Evolutionary conservation across 192 early-diverging fungal species (phyloP).

Genomic region (Gigaspora rosea): DNA sequence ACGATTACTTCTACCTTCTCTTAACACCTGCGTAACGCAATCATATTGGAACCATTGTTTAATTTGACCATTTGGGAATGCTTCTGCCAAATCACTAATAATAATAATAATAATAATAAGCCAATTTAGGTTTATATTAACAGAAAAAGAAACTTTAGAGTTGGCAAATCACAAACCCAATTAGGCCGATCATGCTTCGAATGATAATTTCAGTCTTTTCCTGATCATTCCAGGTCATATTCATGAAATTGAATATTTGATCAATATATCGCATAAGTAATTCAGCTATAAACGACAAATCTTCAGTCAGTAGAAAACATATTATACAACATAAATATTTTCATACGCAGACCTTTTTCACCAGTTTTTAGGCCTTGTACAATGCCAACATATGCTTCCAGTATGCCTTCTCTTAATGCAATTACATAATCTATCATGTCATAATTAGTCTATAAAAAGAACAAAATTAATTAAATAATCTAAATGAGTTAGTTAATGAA

Average conservation of each 20-base stretch:
- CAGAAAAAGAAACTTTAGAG: not conserved
- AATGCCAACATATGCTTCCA: slow-evolving; percentile 97
- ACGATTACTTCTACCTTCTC: slow-evolving; percentile 70
- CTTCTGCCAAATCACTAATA: slow-evolving; percentile 86
- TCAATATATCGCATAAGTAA: slow-evolving; percentile 63
- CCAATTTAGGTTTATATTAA: not conserved
- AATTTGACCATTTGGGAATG: slow-evolving; percentile 78
- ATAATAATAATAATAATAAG: slow-evolving; percentile 35
- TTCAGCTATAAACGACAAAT: slow-evolving; percentile 46
- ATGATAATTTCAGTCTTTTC: slow-evolving; percentile 68
- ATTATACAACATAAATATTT: not conserved
- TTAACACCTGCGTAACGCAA: slow-evolving; percentile 79
- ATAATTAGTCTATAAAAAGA: slow-evolving; percentile 52
- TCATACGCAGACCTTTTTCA: slow-evolving; percentile 57
- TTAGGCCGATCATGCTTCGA: slow-evolving; percentile 80
- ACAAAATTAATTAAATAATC: not conserved
- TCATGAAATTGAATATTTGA: slow-evolving; percentile 80
- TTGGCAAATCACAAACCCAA: slow-evolving; percentile 57
- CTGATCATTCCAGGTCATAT: slow-evolving; percentile 61
- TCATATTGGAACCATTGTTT: slow-evolving; percentile 63
- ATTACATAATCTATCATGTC: slow-evolving; percentile 89
- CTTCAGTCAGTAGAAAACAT: not conserved
- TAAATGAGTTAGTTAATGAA: not conserved
- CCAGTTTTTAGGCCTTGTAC: slow-evolving; percentile 86
- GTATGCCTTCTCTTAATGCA: slow-evolving; percentile 81